These are phyloP conservation scores for Annulohypoxylon bovei DNA, from an alignment of 495 filamentous ascomycete species.

Conservation along the genomic window DNA sequence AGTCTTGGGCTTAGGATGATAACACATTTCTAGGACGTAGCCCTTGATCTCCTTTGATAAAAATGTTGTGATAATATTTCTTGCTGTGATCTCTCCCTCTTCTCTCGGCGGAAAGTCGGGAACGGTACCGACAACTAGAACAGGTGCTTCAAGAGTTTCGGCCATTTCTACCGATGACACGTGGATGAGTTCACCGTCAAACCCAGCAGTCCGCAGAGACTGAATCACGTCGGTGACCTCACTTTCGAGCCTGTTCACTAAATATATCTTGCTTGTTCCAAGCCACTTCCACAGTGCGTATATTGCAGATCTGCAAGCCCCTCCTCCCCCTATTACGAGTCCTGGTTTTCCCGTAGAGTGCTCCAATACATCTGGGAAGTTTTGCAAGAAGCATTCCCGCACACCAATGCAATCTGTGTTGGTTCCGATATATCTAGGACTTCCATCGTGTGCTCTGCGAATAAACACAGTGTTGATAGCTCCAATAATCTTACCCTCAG, in stretches of 20 bases:
- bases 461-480: slow-evolving; percentile 9
- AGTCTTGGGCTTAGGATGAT: not conserved
- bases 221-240: not conserved
- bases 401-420: slow-evolving; percentile 5
- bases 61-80: not conserved
- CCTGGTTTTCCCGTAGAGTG: not conserved
- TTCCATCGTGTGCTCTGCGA: not conserved
- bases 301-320: slow-evolving; percentile 3
- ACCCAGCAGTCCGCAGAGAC: not conserved
- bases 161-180: not conserved
- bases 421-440: not conserved
- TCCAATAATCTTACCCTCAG: not conserved
- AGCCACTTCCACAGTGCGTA: slow-evolving; percentile 8
- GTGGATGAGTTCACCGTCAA: not conserved
- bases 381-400: slow-evolving; percentile 1
- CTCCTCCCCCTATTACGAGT: not conserved
- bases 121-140: not conserved
- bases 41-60: not conserved
- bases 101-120: slow-evolving; percentile 1
- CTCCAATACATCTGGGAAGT: not conserved
- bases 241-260: slow-evolving; percentile 5
- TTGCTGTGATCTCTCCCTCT: not conserved
- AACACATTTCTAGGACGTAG: not conserved
- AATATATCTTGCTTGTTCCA: not conserved
- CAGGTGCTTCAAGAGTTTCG: not conserved